A percentile compares a stretch with the other conserved stretches of the same genome.
These are phyloP conservation scores for Phytopythium kandeliae DNA, from an alignment of 352 stramenopile genomes.

Conservation along the genomic window DNA sequence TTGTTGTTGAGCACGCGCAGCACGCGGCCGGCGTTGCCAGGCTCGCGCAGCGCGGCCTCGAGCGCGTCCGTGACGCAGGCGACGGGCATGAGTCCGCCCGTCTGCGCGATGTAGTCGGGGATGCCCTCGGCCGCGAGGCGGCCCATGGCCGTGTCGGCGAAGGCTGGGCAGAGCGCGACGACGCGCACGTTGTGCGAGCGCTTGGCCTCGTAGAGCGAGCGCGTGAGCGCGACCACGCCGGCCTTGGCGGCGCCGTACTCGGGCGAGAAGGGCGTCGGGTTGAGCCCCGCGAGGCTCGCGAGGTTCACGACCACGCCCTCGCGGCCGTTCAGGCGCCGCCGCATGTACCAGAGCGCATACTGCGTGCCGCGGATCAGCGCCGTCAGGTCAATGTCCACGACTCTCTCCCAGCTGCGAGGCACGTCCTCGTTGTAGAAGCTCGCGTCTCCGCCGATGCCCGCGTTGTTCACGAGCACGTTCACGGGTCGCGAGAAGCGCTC, in stretches of 20 bases:
- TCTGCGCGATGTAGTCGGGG: slow-evolving; percentile 19
- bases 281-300: slow-evolving; percentile 35
- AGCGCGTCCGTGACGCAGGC: slow-evolving; percentile 32
- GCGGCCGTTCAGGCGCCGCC: slow-evolving; percentile 25
- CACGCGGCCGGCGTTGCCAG: slow-evolving; percentile 32
- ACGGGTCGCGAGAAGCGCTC: slow-evolving; percentile 53
- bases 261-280: slow-evolving; percentile 31
- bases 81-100: slow-evolving; percentile 23
- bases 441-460: slow-evolving; percentile 61
- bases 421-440: slow-evolving; percentile 37
- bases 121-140: slow-evolving; percentile 18
- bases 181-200: slow-evolving; percentile 40
- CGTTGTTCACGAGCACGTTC: slow-evolving; percentile 81
- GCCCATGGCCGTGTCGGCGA: slow-evolving; percentile 47
- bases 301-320: slow-evolving; percentile 49
- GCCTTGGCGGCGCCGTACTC: slow-evolving; percentile 51
- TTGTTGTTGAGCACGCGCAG: slow-evolving; percentile 28
- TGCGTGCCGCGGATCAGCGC: slow-evolving; percentile 46
- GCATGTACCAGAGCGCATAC: slow-evolving; percentile 30
- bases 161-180: slow-evolving; percentile 36
- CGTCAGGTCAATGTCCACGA: slow-evolving; percentile 46
- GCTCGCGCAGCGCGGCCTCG: slow-evolving; percentile 21
- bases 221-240: slow-evolving; percentile 47
- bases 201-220: slow-evolving; percentile 31
- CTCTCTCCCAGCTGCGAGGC: slow-evolving; percentile 28